A percentile compares a stretch with the other conserved stretches of the same genome.
Conservation (phyloP, 139 green algal species). For the Chlorella sp. region DNA sequence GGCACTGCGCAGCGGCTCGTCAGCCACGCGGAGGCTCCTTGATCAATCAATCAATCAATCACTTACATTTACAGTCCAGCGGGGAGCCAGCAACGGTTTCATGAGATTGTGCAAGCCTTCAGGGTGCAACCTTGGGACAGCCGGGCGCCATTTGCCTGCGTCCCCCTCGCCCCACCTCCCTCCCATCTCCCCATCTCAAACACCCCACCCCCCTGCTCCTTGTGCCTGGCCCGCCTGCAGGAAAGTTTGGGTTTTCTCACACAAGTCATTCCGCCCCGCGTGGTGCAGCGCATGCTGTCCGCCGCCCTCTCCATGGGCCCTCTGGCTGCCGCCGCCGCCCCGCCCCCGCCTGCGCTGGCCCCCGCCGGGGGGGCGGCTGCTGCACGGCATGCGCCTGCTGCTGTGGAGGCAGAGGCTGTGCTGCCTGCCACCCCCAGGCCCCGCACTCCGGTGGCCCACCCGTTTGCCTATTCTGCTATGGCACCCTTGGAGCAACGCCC, state of each 20-base stretch:
- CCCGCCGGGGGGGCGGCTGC: background rate
- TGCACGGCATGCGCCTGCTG: background rate
- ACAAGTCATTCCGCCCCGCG: background rate
- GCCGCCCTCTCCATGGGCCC: background rate
- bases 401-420: background rate
- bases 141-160: too few relatives aligned
- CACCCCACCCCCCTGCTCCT: too few relatives aligned
- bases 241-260: constrained; percentile 24
- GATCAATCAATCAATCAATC: too few relatives aligned
- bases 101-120: too few relatives aligned
- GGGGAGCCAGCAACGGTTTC: too few relatives aligned
- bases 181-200: too few relatives aligned
- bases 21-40: too few relatives aligned
- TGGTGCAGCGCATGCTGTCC: constrained; percentile 22
- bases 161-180: too few relatives aligned
- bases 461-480: background rate
- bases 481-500: background rate
- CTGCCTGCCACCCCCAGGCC: background rate
- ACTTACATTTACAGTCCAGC: too few relatives aligned
- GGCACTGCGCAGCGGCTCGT: too few relatives aligned
- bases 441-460: too few relatives aligned
- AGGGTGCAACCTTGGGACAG: too few relatives aligned
- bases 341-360: background rate
- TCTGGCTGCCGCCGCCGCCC: background rate
- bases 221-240: background rate